Base-by-base conservation (phyloP, 345 rosid genomes). In the Barbarea vulgaris region DNA sequence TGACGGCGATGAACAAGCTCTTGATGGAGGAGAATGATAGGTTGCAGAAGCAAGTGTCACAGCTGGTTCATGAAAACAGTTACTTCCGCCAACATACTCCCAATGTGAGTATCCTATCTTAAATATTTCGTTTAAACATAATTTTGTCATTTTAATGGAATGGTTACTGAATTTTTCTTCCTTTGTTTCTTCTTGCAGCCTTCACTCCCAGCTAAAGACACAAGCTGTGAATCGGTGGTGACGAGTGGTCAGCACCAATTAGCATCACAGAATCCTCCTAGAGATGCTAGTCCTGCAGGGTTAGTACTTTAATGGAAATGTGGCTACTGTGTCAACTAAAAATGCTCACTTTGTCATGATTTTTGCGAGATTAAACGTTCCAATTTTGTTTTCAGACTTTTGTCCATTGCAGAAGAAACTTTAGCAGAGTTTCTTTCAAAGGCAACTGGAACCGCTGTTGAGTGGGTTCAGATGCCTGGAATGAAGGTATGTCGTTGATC, bases 251-350 rank as follows among this genome's bases (percentile, higher is more conserved):
- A 91, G 77, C 98, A 96, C 85, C 96, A 93, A 64, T 79, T 91
- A 89, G 83, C 97, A 78, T 85, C 97, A 74, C 99, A 91, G 85
- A 90, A 93, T 86, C 94, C 96, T 61, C 98, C 93, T 27, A 93
- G 98, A 85, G 99, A 96, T 89, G 98, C 98, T 81, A 93, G 99
- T 88, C 97, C 97, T 96, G 99, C 99, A 88, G 99, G 99, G 99
- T 96, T 79, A 77, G 79, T 79, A 5, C 33, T 66, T 28, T 52
- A 41, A 87, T 85, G 85, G 79, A 70, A 73, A 65, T 76, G 47
- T 81, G 63, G 85, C 72, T 83, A 79, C 76, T 78, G 61, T 64
- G 79, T 89, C 81, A 48, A 80, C 79, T 86, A 3, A 67, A 69
- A 30, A 54, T 13, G 69, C 64, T 77, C 64, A 73, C 67, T 67